Conservation (phyloP, 192 early-diverging fungal genomes). For the Coemansia sp. region DNA sequence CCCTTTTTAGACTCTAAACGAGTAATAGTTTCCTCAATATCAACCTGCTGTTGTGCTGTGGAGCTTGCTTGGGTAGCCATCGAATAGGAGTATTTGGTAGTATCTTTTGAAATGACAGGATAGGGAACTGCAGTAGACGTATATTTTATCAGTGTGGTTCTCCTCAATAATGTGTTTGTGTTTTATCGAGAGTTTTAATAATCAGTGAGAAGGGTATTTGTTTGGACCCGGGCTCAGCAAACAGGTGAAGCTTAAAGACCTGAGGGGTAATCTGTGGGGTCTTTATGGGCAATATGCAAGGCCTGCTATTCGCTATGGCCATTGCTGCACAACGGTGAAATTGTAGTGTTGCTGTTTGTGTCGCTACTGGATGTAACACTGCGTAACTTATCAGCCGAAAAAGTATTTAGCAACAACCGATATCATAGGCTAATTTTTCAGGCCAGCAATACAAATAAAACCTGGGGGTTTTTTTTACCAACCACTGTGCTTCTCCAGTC, state of each 20-base stretch:
- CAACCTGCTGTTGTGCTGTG: slow-evolving; percentile 36
- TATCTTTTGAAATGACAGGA: too few species aligned
- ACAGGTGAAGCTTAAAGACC: neutral
- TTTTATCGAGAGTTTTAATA: too few species aligned
- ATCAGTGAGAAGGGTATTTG: neutral
- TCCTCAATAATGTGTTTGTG: too few species aligned
- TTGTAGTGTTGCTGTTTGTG: too few species aligned
- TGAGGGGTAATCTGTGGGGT: neutral
- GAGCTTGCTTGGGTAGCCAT: slow-evolving; percentile 4
- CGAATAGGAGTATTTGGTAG: too few species aligned
- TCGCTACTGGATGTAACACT: neutral
- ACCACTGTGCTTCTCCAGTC: too few species aligned
- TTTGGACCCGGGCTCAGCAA: neutral
- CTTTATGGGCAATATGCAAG: slow-evolving; percentile 5
- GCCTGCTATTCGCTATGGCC: neutral
- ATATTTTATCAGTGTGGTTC: too few species aligned
- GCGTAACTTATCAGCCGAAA: neutral
- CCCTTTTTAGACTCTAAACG: slow-evolving; percentile 85
- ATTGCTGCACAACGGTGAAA: neutral
- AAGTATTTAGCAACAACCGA: neutral
- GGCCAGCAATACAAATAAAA: neutral
- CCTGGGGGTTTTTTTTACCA: neutral
- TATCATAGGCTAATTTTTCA: neutral
- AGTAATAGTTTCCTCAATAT: slow-evolving; percentile 93
- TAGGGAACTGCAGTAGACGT: too few species aligned